Evolutionary conservation across 2,329 filamentous ascomycete genomes (phyloP).

Genomic region (Myrmaecium sp.): DNA sequence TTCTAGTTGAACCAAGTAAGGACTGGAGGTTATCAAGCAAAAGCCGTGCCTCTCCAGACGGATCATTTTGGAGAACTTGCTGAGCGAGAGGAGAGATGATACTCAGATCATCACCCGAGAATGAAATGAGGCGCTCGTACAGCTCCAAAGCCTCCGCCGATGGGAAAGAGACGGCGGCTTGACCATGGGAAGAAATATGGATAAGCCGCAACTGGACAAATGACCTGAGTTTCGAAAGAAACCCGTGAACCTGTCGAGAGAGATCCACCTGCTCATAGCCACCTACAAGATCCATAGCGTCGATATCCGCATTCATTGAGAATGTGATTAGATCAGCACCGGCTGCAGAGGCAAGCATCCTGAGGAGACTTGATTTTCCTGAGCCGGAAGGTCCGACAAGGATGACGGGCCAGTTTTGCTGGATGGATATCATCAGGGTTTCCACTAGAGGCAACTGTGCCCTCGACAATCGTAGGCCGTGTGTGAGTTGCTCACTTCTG

Average conservation of each 20-base stretch:
- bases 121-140: too few species aligned
- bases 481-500: slow-evolving; percentile 4
- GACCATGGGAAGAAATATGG: not conserved
- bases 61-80: too few species aligned
- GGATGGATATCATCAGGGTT: slow-evolving; percentile 71
- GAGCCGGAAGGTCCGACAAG: slow-evolving; percentile 70
- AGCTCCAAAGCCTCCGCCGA: too few species aligned
- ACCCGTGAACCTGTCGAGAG: slow-evolving; percentile 50
- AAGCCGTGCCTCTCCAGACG: too few species aligned
- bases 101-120: too few species aligned
- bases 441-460: slow-evolving; percentile 64
- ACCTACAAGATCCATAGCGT: slow-evolving; percentile 92
- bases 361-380: slow-evolving; percentile 70
- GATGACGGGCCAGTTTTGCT: slow-evolving; percentile 77
- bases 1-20: too few species aligned
- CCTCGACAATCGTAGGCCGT: slow-evolving; percentile 17
- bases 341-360: slow-evolving; percentile 60
- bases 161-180: not conserved
- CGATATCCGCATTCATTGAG: slow-evolving; percentile 83
- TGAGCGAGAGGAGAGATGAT: too few species aligned
- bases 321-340: slow-evolving; percentile 68
- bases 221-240: slow-evolving; percentile 35
- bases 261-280: slow-evolving; percentile 92
- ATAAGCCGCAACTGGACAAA: slow-evolving; percentile 35
- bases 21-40: too few species aligned